phyloP scores from a whole-genome alignment of 208 protist genomes.

The Borovskyia barvae region DNA sequence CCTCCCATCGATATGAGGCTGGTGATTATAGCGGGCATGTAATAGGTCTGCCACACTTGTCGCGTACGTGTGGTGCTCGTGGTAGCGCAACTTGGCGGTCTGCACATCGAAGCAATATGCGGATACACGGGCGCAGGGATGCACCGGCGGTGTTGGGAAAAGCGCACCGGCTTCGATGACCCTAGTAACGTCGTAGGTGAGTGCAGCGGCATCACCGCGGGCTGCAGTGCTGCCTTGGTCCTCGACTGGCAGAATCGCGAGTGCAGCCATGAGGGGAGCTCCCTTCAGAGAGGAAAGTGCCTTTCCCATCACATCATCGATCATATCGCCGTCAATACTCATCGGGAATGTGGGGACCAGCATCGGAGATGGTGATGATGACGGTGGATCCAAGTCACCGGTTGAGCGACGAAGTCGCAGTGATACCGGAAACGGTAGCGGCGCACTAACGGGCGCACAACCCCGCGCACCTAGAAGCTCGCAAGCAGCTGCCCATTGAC shows the following conservation, averaged over 20 bases:
- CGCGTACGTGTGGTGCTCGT: conserved; percentile 10
- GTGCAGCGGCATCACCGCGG: conserved; percentile 1
- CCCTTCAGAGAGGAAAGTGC: not conserved
- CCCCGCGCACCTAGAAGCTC: no score
- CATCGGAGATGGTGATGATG: not conserved
- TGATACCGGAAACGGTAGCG: no score
- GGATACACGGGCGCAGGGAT: conserved; percentile 4
- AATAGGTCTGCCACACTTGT: conserved; percentile 9
- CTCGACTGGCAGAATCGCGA: not conserved
- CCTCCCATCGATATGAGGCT: conserved; percentile 1
- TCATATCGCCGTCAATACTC: not conserved
- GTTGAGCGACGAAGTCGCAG: no score
- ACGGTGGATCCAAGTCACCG: no score
- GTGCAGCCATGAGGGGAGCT: conserved; percentile 4
- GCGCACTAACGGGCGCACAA: no score
- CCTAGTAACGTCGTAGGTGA: conserved; percentile 12
- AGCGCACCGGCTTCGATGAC: conserved; percentile 12
- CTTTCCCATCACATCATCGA: conserved; percentile 6
- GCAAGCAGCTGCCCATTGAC: no score
- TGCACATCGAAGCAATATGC: conserved; percentile 22
- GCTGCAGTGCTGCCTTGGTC: not conserved
- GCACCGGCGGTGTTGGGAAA: conserved; percentile 9
- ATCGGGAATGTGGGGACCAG: not conserved
- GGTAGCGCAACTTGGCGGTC: conserved; percentile 11
- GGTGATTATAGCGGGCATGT: conserved; percentile 8